Evolutionary conservation across 495 filamentous ascomycete species (phyloP).

Genomic region (Penicillium egyptiacum): DNA sequence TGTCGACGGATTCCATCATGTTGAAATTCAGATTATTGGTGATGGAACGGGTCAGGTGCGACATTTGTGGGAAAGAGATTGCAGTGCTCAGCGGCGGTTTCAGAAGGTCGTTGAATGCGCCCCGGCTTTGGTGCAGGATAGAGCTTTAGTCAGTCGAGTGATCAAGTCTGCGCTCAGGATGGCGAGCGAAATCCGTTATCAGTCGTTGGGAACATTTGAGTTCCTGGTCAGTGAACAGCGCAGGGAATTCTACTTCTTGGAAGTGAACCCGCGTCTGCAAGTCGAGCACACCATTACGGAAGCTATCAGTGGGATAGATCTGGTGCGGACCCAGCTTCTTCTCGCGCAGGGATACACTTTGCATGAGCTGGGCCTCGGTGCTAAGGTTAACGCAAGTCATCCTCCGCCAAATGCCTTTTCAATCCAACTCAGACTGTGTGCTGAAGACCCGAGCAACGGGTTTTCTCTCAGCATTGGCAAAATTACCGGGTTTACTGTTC

Average conservation of each 20-base stretch:
- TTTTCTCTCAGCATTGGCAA: constrained; percentile 61
- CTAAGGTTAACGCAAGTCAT: constrained; percentile 23
- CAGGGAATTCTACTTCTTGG: constrained; percentile 60
- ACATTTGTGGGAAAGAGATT: constrained; percentile 59
- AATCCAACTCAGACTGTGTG: constrained; percentile 58
- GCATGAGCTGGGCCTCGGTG: constrained; percentile 39
- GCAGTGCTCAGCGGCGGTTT: constrained; percentile 58
- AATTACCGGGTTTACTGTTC: constrained; percentile 52
- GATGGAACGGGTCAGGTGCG: constrained; percentile 52
- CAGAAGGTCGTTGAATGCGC: constrained; percentile 56
- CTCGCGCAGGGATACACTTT: constrained; percentile 54
- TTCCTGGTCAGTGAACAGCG: constrained; percentile 59
- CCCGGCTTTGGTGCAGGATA: constrained; percentile 41
- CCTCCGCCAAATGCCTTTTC: constrained; percentile 42
- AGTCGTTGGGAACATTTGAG: constrained; percentile 59
- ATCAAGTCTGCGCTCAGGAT: constrained; percentile 46
- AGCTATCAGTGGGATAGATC: constrained; percentile 54
- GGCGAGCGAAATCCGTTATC: constrained; percentile 48
- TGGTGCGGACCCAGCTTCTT: constrained; percentile 55
- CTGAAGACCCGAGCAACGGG: constrained; percentile 53
- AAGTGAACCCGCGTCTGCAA: constrained; percentile 63
- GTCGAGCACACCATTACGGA: constrained; percentile 58
- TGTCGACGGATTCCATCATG: constrained; percentile 51
- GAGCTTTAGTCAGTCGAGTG: constrained; percentile 38
- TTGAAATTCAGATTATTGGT: constrained; percentile 61